A percentile compares a stretch with the other conserved stretches of the same genome.
These are phyloP conservation scores for Periconia macrospinosa DNA, from an alignment of 2,329 filamentous ascomycete species.

Conservation along the genomic window DNA sequence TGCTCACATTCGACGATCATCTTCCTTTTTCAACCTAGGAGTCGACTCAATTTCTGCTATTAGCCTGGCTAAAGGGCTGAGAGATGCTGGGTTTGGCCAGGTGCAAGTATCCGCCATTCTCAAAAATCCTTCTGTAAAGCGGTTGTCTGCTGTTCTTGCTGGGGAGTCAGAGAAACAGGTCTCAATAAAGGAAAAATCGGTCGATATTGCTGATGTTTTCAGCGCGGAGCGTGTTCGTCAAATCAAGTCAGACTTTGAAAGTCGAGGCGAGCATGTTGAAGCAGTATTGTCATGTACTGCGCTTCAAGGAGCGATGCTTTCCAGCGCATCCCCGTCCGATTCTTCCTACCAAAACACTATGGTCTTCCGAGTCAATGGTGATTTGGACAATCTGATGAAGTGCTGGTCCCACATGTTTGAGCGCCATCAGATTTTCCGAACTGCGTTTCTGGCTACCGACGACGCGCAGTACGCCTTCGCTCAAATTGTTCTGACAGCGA, in stretches of 20 bases:
- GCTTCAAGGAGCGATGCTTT: constrained; percentile 85
- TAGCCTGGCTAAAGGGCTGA: constrained; percentile 62
- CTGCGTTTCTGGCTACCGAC: constrained; percentile 70
- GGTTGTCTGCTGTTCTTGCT: constrained; percentile 50
- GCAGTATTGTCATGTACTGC: constrained; percentile 79
- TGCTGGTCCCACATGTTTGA: constrained; percentile 66
- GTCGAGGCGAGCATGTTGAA: constrained; percentile 44
- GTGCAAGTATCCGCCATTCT: constrained; percentile 71
- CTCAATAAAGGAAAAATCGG: neutral
- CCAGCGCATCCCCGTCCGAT: constrained; percentile 51
- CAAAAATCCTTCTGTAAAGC: constrained; percentile 66
- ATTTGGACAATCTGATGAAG: constrained; percentile 53
- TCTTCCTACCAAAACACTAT: constrained; percentile 74
- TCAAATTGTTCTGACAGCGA: constrained; percentile 67
- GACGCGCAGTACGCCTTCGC: constrained; percentile 64
- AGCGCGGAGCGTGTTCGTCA: constrained; percentile 11
- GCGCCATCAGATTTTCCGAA: constrained; percentile 77
- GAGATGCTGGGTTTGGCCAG: constrained; percentile 47
- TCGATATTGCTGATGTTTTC: constrained; percentile 15
- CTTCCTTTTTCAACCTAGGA: constrained; percentile 76
- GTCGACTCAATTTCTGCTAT: constrained; percentile 86
- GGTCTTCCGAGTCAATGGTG: constrained; percentile 60
- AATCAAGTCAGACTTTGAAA: constrained; percentile 16
- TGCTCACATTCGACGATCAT: constrained; percentile 60
- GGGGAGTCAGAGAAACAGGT: neutral